Conservation (phyloP, 192 early-diverging fungal genomes). For the Coemansia sp. region DNA sequence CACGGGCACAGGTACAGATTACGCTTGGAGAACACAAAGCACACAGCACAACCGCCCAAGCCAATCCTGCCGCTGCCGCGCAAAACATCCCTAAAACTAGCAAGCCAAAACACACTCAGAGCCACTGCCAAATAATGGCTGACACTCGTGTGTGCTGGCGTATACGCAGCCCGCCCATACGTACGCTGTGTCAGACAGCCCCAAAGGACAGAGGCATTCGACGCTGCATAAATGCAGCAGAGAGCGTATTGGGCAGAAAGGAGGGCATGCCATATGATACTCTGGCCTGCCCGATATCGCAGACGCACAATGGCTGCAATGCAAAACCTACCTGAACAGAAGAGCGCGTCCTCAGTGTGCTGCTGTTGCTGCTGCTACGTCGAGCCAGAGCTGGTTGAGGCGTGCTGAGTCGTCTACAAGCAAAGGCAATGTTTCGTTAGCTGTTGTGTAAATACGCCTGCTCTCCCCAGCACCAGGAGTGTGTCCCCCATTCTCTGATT, state of each 20-base stretch:
- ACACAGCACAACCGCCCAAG: background rate
- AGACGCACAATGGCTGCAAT: background rate
- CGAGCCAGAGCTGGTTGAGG: constrained; percentile 2
- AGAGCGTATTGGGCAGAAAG: background rate
- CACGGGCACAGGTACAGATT: background rate
- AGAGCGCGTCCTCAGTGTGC: constrained; percentile 1
- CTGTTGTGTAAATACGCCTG: background rate
- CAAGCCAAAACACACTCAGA: background rate
- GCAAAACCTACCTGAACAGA: constrained; percentile 10
- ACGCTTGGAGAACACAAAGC: background rate
- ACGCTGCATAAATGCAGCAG: background rate
- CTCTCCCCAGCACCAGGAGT: background rate
- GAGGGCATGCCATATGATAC: background rate
- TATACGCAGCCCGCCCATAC: background rate
- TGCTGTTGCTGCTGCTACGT: constrained; percentile 10
- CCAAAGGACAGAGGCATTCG: background rate
- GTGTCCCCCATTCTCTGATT: background rate
- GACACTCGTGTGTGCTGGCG: background rate
- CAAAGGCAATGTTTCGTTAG: background rate
- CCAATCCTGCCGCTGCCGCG: background rate
- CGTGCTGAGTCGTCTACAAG: constrained; percentile 16
- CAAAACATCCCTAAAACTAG: background rate
- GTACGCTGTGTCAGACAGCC: background rate
- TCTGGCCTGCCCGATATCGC: background rate
- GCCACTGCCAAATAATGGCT: background rate